Conservation (phyloP, 2,329 filamentous ascomycete genomes). For the Cadophora sp. region DNA sequence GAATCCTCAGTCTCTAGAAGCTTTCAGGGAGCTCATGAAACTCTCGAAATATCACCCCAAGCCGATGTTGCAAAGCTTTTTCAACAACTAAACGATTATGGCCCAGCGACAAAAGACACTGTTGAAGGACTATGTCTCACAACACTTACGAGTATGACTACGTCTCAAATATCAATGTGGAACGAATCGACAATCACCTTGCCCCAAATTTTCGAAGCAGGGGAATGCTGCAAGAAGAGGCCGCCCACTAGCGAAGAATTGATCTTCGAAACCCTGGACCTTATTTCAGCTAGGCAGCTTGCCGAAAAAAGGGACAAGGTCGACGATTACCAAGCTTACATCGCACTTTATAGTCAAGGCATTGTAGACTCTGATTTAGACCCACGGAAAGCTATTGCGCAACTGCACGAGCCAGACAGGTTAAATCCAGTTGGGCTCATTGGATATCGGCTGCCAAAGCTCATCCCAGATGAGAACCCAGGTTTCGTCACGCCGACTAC, state of each 20-base stretch:
- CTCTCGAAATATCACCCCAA: background rate
- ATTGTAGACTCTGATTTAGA: background rate
- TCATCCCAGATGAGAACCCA: background rate
- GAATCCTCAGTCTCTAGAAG: background rate
- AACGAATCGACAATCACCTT: background rate
- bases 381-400: conserved; percentile 2
- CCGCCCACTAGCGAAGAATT: background rate
- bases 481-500: conserved; percentile 4
- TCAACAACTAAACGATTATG: background rate
- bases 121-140: background rate
- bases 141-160: background rate
- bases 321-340: background rate
- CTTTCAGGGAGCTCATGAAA: background rate
- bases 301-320: background rate
- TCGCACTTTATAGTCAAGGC: background rate
- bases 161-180: background rate
- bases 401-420: background rate
- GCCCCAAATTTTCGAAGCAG: background rate
- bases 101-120: background rate
- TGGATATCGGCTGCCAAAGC: background rate
- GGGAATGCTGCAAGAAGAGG: background rate
- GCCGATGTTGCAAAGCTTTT: background rate
- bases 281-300: background rate
- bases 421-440: conserved; percentile 3
- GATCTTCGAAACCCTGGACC: background rate